Evolutionary conservation across 768 basidiomycete species (phyloP), one percentile per base, ranked within the genome.

Genomic region (Suillus luteus): DNA sequence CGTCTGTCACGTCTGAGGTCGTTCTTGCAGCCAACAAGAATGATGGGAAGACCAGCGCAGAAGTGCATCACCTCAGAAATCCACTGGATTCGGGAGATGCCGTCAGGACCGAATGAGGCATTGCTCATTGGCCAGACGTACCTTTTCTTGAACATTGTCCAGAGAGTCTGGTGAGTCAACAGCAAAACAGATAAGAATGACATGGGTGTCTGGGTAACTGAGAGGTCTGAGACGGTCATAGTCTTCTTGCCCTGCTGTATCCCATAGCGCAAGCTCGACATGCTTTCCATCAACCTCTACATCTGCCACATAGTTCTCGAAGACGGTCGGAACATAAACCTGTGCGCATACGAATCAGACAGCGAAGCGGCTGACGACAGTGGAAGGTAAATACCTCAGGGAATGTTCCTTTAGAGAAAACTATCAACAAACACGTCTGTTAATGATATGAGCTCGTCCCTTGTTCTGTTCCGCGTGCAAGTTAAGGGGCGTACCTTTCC

Each of bases 121-220:
- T 62, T 55, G 51, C 51, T 41, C 38, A 62, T 27, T 51, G 35
- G 52, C 52, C 46, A 49, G 40, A 82, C 87, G 64, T 48, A 92
- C 97, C 92, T 99, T 99, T 83, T 99, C 97, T 83, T 98, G 95
- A 37, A 99, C 97, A 87, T 99, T 99, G 80, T 97, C 97, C 68
- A 99, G 84, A 57, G 96, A 98, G 77, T 98, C 96, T 40, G 96
- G 96, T 60, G 92, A 95, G 83, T 99, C 97, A 69, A 99, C 89
- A 49, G 97, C 95, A 78, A 97, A 99, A 78, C 96, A 98, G 80
- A 99, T 97, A 70, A 99, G 87, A 81, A 99, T 99, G 78, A 99
- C 96, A 76, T 99, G 96, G n/a, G 95, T 96, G 81, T 99, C 96
- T 62, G 96, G 96, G 81, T 99, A 99, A 71, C 91, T 93, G 75